Base-by-base conservation (phyloP, 805 yeast genomes). In the Candida nitratophila region DNA sequence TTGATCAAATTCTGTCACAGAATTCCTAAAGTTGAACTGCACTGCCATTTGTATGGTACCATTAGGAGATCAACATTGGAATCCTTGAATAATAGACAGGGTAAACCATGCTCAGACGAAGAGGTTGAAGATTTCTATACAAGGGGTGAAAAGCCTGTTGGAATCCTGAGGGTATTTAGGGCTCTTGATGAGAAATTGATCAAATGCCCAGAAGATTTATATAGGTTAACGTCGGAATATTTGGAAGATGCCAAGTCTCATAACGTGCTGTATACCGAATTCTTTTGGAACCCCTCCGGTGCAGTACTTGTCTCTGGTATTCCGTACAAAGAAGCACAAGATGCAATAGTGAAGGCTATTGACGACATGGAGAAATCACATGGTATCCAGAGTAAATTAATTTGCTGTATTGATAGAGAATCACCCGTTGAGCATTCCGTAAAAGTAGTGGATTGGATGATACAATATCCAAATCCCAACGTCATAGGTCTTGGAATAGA, bases 281-380 rank as follows among this genome's bases (percentile, higher is more conserved):
- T 60, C 37, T 60, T 57, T 29, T 60, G 65, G 65, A 60, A 60
- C 47, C 64, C 65, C 10, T 56, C 65, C 0, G 65, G 65, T 9
- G 55, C 63, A 2, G 59, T 56, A 6, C 39, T 50, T 37, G 56
- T 44, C 14, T 59, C 64, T 6, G 48, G 50, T 31, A 60, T 60
- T 31, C 53, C 60, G 1, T 60, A 47, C 40, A 40, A 38, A 11
- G 52, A 44, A 4, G 65, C 65, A 2, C 65, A 60, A 40, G 46
- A 41, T 6, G 61, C 60, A 6, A 58, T 60, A 10, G 42, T 47
- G 10, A 39, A 47, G 10, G 65, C 65, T 16, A 55, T 59, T 24
- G 47, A 42, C 3, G 61, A 57, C 40, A 50, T 49, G 37, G 53
- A 53, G 35, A 32, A 41, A 11, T 40, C 44, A n/a, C 41, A 44